phyloP scores from a whole-genome alignment of 352 stramenopile genomes.

The Aphanomyces euteiches region DNA sequence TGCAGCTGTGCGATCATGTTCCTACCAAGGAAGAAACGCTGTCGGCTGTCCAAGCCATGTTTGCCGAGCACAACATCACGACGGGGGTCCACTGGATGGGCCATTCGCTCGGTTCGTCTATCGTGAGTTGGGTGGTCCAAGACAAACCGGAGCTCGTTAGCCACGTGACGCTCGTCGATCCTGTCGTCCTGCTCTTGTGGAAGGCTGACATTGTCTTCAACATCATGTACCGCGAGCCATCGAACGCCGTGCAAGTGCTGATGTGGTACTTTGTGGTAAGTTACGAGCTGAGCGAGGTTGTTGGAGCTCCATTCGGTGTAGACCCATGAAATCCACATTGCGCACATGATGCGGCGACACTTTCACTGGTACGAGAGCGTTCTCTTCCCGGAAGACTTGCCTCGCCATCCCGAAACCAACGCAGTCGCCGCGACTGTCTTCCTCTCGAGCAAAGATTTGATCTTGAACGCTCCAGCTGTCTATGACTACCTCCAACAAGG shows the following conservation, averaged over 20 bases:
- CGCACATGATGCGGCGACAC: slow-evolving; percentile 7
- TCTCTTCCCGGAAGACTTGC: slow-evolving; percentile 4
- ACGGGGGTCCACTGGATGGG: slow-evolving; percentile 3
- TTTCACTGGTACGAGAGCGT: slow-evolving; percentile 8
- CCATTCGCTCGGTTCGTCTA: slow-evolving; percentile 5
- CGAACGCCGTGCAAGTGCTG: background rate
- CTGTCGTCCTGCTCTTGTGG: slow-evolving; percentile 6
- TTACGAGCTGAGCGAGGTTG: background rate
- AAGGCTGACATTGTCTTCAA: background rate
- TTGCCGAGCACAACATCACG: background rate
- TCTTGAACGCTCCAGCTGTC: slow-evolving; percentile 1
- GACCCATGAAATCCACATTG: slow-evolving; percentile 1
- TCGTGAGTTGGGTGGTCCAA: slow-evolving; percentile 2
- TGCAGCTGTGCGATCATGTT: slow-evolving; percentile 10
- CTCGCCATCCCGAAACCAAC: slow-evolving; percentile 2
- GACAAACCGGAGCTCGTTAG: background rate
- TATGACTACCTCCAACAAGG: background rate
- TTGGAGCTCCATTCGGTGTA: background rate
- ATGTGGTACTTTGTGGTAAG: slow-evolving; percentile 12
- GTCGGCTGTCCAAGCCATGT: background rate
- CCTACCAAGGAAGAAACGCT: background rate
- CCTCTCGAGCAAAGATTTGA: slow-evolving; percentile 5
- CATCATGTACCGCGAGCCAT: background rate
- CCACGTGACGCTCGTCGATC: slow-evolving; percentile 7
- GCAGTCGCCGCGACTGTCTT: slow-evolving; percentile 4